Percentiles rank a stretch among this genome's conserved stretches.
These are phyloP conservation scores for Phaeophleospora eucalypticola DNA, from an alignment of 2,329 filamentous ascomycete species.

Conservation along the genomic window DNA sequence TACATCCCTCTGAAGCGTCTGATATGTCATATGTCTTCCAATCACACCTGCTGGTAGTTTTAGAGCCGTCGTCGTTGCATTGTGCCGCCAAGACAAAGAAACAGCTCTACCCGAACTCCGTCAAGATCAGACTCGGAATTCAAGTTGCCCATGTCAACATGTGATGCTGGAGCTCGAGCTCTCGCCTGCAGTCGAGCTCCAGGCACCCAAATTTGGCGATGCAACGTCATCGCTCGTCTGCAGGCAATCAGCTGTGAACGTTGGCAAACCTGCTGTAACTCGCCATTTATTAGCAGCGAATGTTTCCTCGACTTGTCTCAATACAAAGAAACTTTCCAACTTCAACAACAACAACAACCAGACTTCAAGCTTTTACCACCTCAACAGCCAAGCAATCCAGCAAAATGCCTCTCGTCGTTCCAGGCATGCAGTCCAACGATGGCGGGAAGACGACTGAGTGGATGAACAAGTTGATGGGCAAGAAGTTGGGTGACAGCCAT, in stretches of 20 bases:
- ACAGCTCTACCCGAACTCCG: too few species aligned
- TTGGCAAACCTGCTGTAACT: constrained; percentile 1
- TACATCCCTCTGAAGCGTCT: too few species aligned
- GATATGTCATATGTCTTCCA: too few species aligned
- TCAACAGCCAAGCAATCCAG: neutral
- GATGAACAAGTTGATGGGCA: constrained; percentile 48
- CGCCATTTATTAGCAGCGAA: neutral
- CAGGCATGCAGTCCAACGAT: constrained; percentile 41
- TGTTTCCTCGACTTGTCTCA: constrained; percentile 2
- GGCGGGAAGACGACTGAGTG: constrained; percentile 40
- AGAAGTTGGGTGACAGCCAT: constrained; percentile 47
- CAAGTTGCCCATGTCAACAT: too few species aligned
- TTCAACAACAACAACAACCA: neutral
- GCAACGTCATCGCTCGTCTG: constrained; percentile 2
- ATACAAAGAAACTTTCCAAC: neutral
- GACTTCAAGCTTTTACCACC: neutral
- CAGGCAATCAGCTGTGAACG: neutral
- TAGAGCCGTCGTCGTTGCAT: too few species aligned
- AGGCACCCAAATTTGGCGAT: neutral
- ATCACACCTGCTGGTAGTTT: too few species aligned
- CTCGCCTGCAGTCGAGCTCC: neutral
- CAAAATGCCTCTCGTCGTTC: constrained; percentile 50
- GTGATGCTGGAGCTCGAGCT: too few species aligned
- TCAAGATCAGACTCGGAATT: too few species aligned
- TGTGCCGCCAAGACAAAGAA: too few species aligned